Percentiles rank a stretch among this genome's conserved stretches.
Evolutionary conservation across 1,284 basidiomycete species (phyloP).

Genomic region (Melanopsichium pennsylvanicum): DNA sequence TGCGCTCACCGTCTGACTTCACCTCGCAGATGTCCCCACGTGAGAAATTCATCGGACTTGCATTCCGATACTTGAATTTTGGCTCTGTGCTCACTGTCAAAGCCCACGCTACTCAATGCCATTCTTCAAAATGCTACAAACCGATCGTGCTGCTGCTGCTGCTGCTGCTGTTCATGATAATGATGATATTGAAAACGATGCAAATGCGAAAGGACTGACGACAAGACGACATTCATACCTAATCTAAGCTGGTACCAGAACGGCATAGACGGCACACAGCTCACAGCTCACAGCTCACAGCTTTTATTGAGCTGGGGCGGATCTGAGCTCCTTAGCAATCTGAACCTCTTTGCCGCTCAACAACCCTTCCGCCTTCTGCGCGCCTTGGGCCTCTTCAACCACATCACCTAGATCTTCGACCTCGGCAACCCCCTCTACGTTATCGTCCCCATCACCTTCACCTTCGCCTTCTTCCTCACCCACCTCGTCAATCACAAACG

Average conservation of each 20-base stretch:
- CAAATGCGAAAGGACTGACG: background rate
- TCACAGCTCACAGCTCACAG: no score
- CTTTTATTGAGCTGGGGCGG: constrained; percentile 39
- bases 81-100: no score
- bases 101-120: no score
- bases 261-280: no score
- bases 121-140: no score
- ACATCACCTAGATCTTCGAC: constrained; percentile 38
- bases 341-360: constrained; percentile 39
- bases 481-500: constrained; percentile 60
- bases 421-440: constrained; percentile 23
- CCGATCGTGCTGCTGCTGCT: background rate
- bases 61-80: background rate
- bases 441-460: constrained; percentile 37
- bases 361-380: constrained; percentile 28
- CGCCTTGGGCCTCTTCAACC: constrained; percentile 19
- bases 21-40: constrained; percentile 3
- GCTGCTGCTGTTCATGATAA: background rate
- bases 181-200: constrained; percentile 8
- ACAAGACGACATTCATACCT: background rate
- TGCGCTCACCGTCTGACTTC: constrained; percentile 12
- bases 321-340: constrained; percentile 39
- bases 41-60: background rate
- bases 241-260: no score
- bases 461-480: constrained; percentile 36